A percentile compares a stretch with the other conserved stretches of the same genome.
These are phyloP conservation scores for Apiospora sp. DNA, from an alignment of 2,329 filamentous ascomycete species.

Conservation along the genomic window DNA sequence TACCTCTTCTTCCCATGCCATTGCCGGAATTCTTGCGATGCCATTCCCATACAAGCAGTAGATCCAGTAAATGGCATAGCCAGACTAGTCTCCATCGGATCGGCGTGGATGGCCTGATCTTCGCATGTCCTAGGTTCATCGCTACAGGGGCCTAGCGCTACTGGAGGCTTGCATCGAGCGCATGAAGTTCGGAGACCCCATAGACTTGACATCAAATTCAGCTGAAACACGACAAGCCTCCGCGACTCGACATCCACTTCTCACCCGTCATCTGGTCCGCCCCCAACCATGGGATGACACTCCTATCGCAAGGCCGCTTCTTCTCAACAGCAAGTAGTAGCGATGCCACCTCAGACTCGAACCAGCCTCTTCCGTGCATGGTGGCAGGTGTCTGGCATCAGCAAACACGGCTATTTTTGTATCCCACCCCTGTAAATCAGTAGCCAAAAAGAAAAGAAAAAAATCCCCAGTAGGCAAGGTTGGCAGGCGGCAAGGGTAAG, in stretches of 20 bases:
- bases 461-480: too few relatives aligned
- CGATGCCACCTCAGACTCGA: background rate
- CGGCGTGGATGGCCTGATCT: conserved; percentile 16
- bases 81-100: background rate
- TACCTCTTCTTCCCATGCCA: too few relatives aligned
- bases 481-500: background rate
- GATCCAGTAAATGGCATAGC: background rate
- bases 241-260: conserved; percentile 8
- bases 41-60: background rate
- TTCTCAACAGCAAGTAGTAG: background rate
- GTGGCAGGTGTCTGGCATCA: background rate
- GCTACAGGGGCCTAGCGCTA: background rate
- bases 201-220: conserved; percentile 22
- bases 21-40: background rate
- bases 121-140: conserved; percentile 13
- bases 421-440: background rate
- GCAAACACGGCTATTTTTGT: conserved; percentile 14
- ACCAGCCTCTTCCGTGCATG: background rate
- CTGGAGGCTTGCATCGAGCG: conserved; percentile 16
- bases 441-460: background rate
- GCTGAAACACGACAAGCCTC: conserved; percentile 24
- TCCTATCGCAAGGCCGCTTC: background rate
- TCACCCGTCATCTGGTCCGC: conserved; percentile 18
- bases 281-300: conserved; percentile 5
- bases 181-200: conserved; percentile 21